Evolutionary conservation across 352 stramenopile species (phyloP), one percentile per base, ranked within the genome.

Genomic region (Phytophthora tentaculata): DNA sequence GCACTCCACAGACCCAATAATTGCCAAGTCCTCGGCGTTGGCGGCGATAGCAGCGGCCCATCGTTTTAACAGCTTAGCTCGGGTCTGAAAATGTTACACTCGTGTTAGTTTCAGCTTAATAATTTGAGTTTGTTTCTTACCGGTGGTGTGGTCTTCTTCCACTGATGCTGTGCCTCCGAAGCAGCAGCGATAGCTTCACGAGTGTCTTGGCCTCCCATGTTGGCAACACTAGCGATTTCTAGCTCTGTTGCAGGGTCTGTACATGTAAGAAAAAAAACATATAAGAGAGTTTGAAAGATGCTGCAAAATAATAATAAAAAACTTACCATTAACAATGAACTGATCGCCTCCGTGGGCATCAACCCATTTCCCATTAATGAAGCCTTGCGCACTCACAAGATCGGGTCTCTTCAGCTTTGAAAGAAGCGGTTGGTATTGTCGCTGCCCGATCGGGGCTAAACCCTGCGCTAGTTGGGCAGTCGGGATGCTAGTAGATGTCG

Each of bases 1-100:
- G 54, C 88, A 97, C 81, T 99, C 98, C 9, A 96, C 61, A 23
- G 96, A 98, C 68, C 98, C 97, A 44, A 99, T 97, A 17, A 82
- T 64, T 20, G 79, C 88, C 32, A 98, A 75, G 56, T 97, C 90
- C 49, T 89, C 77, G 4, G 69, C 69, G 68, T 95, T 85, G 22
- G 81, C 56, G 23, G 64, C 60, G 45, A 95, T 88, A 35, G 81
- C 67, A 7, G 76, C 77, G 28, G 86, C 55, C 86, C 86, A 94
- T 51, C 89, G 80, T 61, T 91, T 91, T 41, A 94, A 59, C 63
- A 93, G 53, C 22, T 69, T 75, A 20, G 81, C 83, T 55, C 82
- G 84, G 43, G 64, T 37, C 75, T 86, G 56, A 41, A 0, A 51
- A 48, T 12, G 7, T 24, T 48, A n/a, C n/a, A n/a, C n/a, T n/a